Percentiles rank a stretch among this genome's conserved stretches.
phyloP scores from a whole-genome alignment of 1,139 yeast species.

The Kodamaea suecica region DNA sequence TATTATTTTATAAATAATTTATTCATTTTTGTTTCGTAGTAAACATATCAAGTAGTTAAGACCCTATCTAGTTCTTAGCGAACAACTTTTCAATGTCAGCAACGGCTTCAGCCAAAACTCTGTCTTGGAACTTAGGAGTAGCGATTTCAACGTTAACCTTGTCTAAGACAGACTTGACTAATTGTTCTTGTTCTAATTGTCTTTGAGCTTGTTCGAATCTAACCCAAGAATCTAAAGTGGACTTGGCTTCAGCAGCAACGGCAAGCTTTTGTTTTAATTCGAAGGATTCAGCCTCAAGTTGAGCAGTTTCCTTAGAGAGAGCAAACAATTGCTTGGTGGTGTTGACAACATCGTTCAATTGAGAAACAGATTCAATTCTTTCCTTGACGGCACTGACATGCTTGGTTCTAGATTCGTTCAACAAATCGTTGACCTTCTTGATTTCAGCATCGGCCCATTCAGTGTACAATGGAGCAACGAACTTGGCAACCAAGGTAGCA shows the following conservation, averaged over 20 bases:
- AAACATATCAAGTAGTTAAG: not conserved
- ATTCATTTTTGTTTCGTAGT: not conserved
- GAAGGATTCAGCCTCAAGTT: conserved; percentile 90
- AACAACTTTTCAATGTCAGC: conserved; percentile 89
- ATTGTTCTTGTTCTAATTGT: conserved; percentile 92
- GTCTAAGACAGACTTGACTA: conserved; percentile 79
- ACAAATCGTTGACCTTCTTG: conserved; percentile 73
- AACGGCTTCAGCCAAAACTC: conserved; percentile 84
- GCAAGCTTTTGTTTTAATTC: conserved; percentile 90
- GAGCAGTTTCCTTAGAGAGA: conserved; percentile 93
- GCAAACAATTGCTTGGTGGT: conserved; percentile 91
- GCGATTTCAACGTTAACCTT: conserved; percentile 84
- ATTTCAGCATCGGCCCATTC: conserved; percentile 94
- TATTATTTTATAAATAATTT: too few species aligned
- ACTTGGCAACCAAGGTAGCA: conserved; percentile 73
- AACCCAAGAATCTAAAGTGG: conserved; percentile 98
- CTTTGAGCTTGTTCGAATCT: conserved; percentile 97
- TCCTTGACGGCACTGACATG: conserved; percentile 91
- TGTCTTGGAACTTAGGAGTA: conserved; percentile 92
- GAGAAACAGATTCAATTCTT: conserved; percentile 84
- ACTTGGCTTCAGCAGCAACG: conserved; percentile 84
- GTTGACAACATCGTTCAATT: conserved; percentile 86
- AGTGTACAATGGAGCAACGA: conserved; percentile 90
- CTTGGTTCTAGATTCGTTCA: conserved; percentile 84
- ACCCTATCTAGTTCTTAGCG: conserved; percentile 33